phyloP scores from a whole-genome alignment of 2,329 filamentous ascomycete species.

The Sarocladium oryzae region DNA sequence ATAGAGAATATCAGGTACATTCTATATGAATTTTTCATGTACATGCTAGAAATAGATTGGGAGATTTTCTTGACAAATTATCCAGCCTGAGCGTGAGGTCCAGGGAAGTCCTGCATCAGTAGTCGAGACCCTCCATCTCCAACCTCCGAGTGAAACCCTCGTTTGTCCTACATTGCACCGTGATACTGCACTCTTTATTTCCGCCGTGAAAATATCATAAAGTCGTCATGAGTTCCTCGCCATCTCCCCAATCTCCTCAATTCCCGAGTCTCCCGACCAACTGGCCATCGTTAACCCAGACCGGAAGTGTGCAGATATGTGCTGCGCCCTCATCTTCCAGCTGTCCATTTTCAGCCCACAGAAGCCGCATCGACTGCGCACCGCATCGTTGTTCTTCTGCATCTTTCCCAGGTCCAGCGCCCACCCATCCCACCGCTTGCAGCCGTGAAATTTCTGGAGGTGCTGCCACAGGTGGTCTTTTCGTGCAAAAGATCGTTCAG shows the following conservation, averaged over 20 bases:
- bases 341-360: constrained; percentile 19
- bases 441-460: constrained; percentile 35
- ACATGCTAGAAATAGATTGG: no score
- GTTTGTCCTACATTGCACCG: no score
- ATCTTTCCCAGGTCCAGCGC: constrained; percentile 31
- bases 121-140: no score
- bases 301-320: constrained; percentile 23
- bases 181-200: no score
- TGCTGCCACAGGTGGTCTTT: constrained; percentile 38
- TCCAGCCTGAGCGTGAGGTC: no score
- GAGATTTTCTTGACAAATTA: no score
- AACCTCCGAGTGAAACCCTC: no score
- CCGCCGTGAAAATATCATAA: background rate
- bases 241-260: background rate
- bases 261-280: constrained; percentile 6
- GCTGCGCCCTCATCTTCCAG: constrained; percentile 23
- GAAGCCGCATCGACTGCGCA: constrained; percentile 24
- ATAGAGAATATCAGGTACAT: no score
- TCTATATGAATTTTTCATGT: no score
- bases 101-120: no score
- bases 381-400: constrained; percentile 21
- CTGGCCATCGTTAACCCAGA: constrained; percentile 22
- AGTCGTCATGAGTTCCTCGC: background rate
- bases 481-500: constrained; percentile 35
- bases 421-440: constrained; percentile 43